Percentiles rank a stretch among this genome's conserved stretches.
phyloP scores from a whole-genome alignment of 139 green algal genomes.

The Coccomyxa sp. region DNA sequence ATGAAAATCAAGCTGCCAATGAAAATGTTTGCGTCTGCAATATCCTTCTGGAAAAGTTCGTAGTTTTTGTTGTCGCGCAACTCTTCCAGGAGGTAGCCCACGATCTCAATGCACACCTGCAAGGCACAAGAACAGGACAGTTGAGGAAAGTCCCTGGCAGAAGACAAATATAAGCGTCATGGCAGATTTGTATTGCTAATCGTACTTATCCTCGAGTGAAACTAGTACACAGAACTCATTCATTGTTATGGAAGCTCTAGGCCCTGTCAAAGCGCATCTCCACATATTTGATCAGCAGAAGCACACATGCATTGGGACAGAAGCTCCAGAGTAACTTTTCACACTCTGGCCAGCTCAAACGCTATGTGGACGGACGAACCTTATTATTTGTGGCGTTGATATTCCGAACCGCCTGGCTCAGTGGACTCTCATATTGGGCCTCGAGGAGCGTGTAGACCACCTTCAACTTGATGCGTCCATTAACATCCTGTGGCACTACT shows the following conservation, averaged over 20 bases:
- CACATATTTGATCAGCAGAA: too few relatives aligned
- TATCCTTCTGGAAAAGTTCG: conserved; percentile 83
- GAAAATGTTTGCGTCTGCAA: conserved; percentile 94
- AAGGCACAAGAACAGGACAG: not conserved
- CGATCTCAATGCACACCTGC: conserved; percentile 88
- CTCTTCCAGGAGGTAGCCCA: conserved; percentile 98
- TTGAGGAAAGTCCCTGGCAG: too few relatives aligned
- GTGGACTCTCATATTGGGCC: conserved; percentile 94
- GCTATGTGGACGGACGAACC: not conserved
- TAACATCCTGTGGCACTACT: conserved; percentile 58
- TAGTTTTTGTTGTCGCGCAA: conserved; percentile 88
- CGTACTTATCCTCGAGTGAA: not conserved
- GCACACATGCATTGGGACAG: too few relatives aligned
- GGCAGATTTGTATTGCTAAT: not conserved
- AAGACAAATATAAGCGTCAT: not conserved
- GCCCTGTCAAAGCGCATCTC: too few relatives aligned
- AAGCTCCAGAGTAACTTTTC: too few relatives aligned
- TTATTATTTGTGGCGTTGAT: conserved; percentile 87
- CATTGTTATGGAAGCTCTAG: not conserved
- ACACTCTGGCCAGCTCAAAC: too few relatives aligned
- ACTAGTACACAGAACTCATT: too few relatives aligned
- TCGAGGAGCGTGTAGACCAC: conserved; percentile 98
- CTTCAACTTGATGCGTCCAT: conserved; percentile 73
- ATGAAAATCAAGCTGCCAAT: conserved; percentile 99
- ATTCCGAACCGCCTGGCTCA: conserved; percentile 78